Conservation (phyloP, 2,329 filamentous ascomycete species). For the Alternaria sp. region DNA sequence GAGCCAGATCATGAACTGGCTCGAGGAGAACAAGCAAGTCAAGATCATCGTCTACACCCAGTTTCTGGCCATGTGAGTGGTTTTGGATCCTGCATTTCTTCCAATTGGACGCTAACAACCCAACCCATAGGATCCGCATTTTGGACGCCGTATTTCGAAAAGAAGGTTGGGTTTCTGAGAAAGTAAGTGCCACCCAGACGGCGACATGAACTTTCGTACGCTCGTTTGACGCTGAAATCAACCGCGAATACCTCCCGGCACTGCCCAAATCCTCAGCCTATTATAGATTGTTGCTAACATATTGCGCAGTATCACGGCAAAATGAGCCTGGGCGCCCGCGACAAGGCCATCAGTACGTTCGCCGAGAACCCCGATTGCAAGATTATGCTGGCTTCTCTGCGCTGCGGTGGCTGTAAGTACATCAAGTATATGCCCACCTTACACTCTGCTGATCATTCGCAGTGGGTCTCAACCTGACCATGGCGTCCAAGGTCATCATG, state of each 20-base stretch:
- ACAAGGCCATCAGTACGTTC: slow-evolving; percentile 57
- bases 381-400: slow-evolving; percentile 63
- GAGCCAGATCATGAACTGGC: slow-evolving; percentile 54
- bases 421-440: too few species aligned
- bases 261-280: not conserved
- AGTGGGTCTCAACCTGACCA: slow-evolving; percentile 64
- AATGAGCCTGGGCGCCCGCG: slow-evolving; percentile 53
- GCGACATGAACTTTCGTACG: not conserved
- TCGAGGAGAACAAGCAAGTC: slow-evolving; percentile 51
- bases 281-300: slow-evolving; percentile 8
- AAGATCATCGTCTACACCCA: slow-evolving; percentile 69
- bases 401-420: slow-evolving; percentile 58
- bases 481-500: slow-evolving; percentile 58
- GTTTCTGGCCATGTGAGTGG: slow-evolving; percentile 57
- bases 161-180: slow-evolving; percentile 56
- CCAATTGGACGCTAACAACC: too few species aligned
- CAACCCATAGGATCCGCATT: slow-evolving; percentile 51
- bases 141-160: not conserved
- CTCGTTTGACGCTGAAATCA: not conserved
- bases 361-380: slow-evolving; percentile 45
- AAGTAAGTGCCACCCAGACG: slow-evolving; percentile 32
- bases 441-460: not conserved
- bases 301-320: slow-evolving; percentile 55
- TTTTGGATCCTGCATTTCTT: too few species aligned
- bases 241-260: not conserved